Evolutionary conservation across 805 yeast species (phyloP), one percentile per base, ranked within the genome.

Genomic region (Candida insectalens): DNA sequence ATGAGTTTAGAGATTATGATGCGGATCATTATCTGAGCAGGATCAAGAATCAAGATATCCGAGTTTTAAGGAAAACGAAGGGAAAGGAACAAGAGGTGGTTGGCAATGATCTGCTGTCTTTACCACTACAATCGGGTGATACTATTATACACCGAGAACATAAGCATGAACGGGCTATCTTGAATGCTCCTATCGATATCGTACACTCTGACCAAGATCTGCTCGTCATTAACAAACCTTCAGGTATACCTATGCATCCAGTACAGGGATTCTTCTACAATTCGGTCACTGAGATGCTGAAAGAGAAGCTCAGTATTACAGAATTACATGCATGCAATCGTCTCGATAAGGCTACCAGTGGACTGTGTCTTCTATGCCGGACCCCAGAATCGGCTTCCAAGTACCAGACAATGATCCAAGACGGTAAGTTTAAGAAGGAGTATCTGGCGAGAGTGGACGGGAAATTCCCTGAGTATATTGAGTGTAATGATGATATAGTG

Each of bases 221-320:
- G 5, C 21, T 69, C 4, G 72, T 69, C n/a, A 59, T 69, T 6
- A 51, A 65, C 41, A 71, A 71, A 41, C 75, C 76, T 0, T 49
- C 61, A 1, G 75, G 75, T 0, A 51, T 69, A 4, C 74, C 76
- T 3, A 67, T 72, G 1, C 77, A 71, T 41, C 74, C 75, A 0
- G 60, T 68, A 3, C 66, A 67, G 14, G 57, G 50, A 27, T 69
- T 61, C 43, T 41, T 49, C 34, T 55, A 62, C 42, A 70, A 69
- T 43, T 51, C 67, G 3, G 38, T 70, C n/a, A 58, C 64, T 4
- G 71, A 65, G 44, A 61, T 68, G 3, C 33, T 68, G 25, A 59
- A 63, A 35, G 39, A 50, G 20, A 64, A 62, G 9, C 20, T 31
- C 7, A 29, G 23, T 4, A 12, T 23, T 8, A 14, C 18, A 13